These are phyloP conservation scores for Babjeviella inositovora DNA, from an alignment of 805 yeast species.

Conservation along the genomic window DNA sequence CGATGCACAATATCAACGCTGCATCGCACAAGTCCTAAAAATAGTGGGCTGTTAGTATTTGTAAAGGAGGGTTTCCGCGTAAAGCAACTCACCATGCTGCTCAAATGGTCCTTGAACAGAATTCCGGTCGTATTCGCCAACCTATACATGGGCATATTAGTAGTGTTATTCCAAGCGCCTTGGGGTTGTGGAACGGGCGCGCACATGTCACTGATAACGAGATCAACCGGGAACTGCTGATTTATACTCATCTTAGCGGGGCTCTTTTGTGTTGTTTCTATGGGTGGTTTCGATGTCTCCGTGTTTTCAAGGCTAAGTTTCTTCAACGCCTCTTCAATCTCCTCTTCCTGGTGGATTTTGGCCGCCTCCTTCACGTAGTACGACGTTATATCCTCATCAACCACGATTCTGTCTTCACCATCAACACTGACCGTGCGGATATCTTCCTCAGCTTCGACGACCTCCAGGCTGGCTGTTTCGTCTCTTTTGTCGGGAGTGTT, in stretches of 20 bases:
- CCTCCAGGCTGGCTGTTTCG: no score
- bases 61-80: not conserved
- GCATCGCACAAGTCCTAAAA: constrained; percentile 74
- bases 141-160: constrained; percentile 76
- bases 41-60: constrained; percentile 2
- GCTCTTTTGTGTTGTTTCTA: no score
- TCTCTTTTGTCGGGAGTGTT: no score
- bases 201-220: constrained; percentile 73
- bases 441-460: no score
- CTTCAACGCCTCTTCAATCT: no score
- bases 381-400: no score
- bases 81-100: constrained; percentile 43
- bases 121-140: constrained; percentile 86
- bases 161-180: constrained; percentile 42
- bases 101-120: constrained; percentile 63
- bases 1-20: constrained; percentile 62
- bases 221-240: constrained; percentile 30
- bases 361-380: no score
- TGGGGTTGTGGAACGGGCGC: constrained; percentile 38
- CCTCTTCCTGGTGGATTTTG: no score
- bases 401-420: no score
- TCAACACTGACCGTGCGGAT: no score
- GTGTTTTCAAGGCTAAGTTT: no score
- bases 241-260: constrained; percentile 1
- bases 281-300: no score